Conservation (phyloP, 208 protist genomes). For the Leishmania aethiopica region DNA sequence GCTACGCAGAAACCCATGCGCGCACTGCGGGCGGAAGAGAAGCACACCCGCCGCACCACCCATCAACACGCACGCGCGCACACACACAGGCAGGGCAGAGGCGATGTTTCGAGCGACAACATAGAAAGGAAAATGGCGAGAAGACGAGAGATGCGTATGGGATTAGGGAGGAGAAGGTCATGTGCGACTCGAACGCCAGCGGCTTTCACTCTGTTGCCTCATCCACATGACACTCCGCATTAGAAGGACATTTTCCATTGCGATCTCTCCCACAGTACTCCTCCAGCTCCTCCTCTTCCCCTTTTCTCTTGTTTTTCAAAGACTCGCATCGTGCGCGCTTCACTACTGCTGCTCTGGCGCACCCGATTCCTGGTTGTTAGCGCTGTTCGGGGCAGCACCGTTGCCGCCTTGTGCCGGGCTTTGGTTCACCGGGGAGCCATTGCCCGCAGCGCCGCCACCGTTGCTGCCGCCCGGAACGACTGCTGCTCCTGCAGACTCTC, state of each 20-base stretch:
- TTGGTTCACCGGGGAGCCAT: conserved; percentile 24
- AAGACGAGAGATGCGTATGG: background rate
- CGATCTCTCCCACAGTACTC: background rate
- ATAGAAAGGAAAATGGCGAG: background rate
- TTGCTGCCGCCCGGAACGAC: conserved; percentile 22
- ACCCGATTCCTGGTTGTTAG: conserved; percentile 28
- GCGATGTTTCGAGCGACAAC: background rate
- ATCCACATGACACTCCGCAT: background rate
- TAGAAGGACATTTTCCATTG: background rate
- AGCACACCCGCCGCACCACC: background rate
- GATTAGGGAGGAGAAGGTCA: background rate
- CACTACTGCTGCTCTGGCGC: conserved; percentile 23
- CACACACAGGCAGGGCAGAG: background rate
- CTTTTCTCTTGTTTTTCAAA: background rate
- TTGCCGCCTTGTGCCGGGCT: conserved; percentile 23
- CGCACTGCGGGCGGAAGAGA: background rate
- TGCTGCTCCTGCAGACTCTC: conserved; percentile 62
- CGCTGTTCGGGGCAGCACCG: conserved; percentile 15
- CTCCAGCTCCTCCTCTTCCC: background rate
- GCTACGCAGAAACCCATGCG: background rate
- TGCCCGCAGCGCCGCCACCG: conserved; percentile 20
- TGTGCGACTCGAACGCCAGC: background rate
- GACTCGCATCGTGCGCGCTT: background rate
- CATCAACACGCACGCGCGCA: background rate
- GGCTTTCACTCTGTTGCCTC: background rate